Conservation (phyloP, 371 early-diverging fungal genomes). For the Mucor saturninus region DNA sequence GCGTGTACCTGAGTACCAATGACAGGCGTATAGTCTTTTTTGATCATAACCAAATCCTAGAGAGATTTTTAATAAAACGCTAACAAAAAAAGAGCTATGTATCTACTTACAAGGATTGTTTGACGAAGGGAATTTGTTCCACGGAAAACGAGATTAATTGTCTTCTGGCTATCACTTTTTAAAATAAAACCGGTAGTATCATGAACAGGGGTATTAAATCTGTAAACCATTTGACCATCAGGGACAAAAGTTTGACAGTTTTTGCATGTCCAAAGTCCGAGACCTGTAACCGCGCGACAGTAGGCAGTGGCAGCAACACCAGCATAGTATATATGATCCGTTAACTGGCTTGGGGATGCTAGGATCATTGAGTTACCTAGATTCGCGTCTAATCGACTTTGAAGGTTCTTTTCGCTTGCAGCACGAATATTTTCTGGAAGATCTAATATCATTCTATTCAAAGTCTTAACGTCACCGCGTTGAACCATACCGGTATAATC, state of each 20-base stretch:
- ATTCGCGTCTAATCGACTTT: neutral
- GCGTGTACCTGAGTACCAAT: conserved; percentile 28
- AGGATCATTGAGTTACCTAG: neutral
- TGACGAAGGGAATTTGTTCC: conserved; percentile 32
- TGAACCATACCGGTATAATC: too few species aligned
- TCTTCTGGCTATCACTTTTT: conserved; percentile 26
- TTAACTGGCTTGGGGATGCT: conserved; percentile 15
- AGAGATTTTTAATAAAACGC: neutral
- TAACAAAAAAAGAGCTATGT: neutral
- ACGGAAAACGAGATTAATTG: conserved; percentile 31
- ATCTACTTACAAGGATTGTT: conserved; percentile 18
- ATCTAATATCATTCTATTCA: conserved; percentile 18
- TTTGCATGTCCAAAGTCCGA: conserved; percentile 21
- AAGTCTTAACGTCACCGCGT: neutral
- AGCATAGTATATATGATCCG: conserved; percentile 17
- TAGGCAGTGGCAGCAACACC: conserved; percentile 30
- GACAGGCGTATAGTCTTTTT: conserved; percentile 19
- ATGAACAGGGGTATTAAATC: conserved; percentile 19
- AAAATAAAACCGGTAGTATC: conserved; percentile 30
- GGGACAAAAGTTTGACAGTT: conserved; percentile 27
- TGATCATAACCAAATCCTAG: conserved; percentile 2
- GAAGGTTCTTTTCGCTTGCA: neutral
- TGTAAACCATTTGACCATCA: conserved; percentile 26
- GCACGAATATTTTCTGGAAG: conserved; percentile 16
- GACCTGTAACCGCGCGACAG: conserved; percentile 25